Evolutionary conservation across 768 basidiomycete species (phyloP).

Genomic region (Tylopilus intermedius): DNA sequence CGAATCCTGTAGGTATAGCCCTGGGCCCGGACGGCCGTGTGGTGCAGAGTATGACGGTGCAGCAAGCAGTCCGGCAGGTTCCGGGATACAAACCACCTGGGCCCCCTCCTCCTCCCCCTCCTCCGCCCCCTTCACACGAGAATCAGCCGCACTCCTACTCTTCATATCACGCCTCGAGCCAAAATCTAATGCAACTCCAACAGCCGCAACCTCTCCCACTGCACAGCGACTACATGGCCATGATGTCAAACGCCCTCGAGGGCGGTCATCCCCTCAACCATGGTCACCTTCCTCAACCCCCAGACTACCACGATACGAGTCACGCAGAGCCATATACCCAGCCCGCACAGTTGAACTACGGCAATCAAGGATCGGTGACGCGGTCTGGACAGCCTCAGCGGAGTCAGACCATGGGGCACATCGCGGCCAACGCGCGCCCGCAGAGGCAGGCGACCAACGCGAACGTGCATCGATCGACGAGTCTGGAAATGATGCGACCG

Average conservation of each 20-base stretch:
- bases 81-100: conserved; percentile 4
- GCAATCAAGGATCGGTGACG: conserved; percentile 1
- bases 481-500: conserved; percentile 40
- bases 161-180: conserved; percentile 16
- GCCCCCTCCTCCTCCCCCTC: conserved; percentile 4
- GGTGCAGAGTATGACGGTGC: conserved; percentile 66
- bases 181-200: conserved; percentile 27
- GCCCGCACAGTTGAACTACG: conserved; percentile 4
- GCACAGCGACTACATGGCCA: conserved; percentile 17
- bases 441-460: conserved; percentile 25
- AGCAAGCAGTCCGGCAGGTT: conserved; percentile 24
- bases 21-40: conserved; percentile 79
- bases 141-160: conserved; percentile 14
- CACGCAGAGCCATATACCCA: conserved; percentile 16
- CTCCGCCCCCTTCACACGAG: too few species aligned
- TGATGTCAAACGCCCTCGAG: not conserved
- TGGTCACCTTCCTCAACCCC: conserved; percentile 19
- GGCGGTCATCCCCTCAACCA: conserved; percentile 3
- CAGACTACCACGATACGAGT: conserved; percentile 16
- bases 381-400: conserved; percentile 4
- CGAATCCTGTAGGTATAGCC: conserved; percentile 76
- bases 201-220: conserved; percentile 24
- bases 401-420: conserved; percentile 23
- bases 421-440: conserved; percentile 31
- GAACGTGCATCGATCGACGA: conserved; percentile 38